These are phyloP conservation scores for Straminergon stramineum DNA, from an alignment of 225 moss, liverwort and hornwort species.

Conservation along the genomic window DNA sequence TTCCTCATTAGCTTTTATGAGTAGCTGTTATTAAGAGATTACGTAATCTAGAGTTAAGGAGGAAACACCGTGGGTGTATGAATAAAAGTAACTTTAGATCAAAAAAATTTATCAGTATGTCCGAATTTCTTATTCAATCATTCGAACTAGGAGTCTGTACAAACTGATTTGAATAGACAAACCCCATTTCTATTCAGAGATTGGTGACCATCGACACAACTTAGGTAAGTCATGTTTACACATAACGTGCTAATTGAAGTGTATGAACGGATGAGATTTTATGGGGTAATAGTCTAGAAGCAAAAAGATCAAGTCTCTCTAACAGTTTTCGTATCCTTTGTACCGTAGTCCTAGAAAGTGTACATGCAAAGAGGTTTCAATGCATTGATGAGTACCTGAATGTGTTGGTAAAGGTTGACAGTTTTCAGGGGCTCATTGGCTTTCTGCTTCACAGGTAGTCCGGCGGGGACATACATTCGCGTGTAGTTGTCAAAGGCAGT, in stretches of 20 bases:
- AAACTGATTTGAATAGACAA: background rate
- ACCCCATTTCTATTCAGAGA: background rate
- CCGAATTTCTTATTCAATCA: background rate
- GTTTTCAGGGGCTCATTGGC: conserved; percentile 50
- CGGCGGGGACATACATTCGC: conserved; percentile 64
- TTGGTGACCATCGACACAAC: background rate
- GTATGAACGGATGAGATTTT: no score
- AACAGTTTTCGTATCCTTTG: background rate
- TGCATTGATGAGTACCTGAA: conserved; percentile 39
- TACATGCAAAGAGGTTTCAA: background rate
- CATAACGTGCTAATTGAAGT: no score
- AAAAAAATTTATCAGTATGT: background rate
- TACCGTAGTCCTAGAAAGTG: background rate
- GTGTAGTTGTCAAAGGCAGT: conserved; percentile 54
- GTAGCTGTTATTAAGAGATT: background rate
- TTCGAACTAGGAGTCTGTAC: background rate
- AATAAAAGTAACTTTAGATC: background rate
- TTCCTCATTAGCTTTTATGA: background rate
- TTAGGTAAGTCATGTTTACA: no score
- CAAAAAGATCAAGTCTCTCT: no score
- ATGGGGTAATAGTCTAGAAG: no score
- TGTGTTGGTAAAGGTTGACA: conserved; percentile 71
- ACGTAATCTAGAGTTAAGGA: background rate
- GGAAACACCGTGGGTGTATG: background rate
- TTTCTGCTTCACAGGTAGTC: conserved; percentile 26